These are phyloP conservation scores for Mycena rosella DNA, from an alignment of 768 basidiomycete genomes.

Conservation along the genomic window DNA sequence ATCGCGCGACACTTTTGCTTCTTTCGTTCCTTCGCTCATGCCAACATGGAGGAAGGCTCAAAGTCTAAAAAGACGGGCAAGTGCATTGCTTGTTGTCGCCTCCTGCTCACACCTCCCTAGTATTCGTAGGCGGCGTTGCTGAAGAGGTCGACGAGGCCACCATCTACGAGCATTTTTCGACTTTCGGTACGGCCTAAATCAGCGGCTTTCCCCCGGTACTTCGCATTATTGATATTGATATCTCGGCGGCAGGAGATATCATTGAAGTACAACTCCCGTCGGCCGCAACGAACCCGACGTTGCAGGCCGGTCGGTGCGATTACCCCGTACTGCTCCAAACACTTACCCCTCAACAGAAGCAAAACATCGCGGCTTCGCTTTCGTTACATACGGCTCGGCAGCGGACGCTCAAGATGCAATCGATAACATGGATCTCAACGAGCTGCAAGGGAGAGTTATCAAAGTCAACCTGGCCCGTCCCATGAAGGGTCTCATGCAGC, in stretches of 20 bases:
- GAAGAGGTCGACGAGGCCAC: conserved; percentile 86
- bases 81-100: background rate
- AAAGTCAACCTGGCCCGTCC: conserved; percentile 91
- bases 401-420: conserved; percentile 96
- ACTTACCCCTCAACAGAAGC: conserved; percentile 56
- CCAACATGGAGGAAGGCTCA: conserved; percentile 82
- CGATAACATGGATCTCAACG: conserved; percentile 99
- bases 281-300: conserved; percentile 77
- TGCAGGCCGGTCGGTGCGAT: conserved; percentile 64
- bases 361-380: conserved; percentile 96
- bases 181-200: conserved; percentile 76
- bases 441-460: conserved; percentile 79
- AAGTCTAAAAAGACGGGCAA: conserved; percentile 82
- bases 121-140: conserved; percentile 86
- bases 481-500: conserved; percentile 75
- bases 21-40: conserved; percentile 21
- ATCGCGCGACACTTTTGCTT: conserved; percentile 7
- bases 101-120: conserved; percentile 9
- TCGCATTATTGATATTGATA: conserved; percentile 30
- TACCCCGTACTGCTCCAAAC: conserved; percentile 25
- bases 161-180: conserved; percentile 84
- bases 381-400: conserved; percentile 85
- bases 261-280: conserved; percentile 92
- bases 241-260: conserved; percentile 84
- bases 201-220: conserved; percentile 5